Conservation (phyloP, 2,329 filamentous ascomycete species). For the Pleomassaria siparia region DNA sequence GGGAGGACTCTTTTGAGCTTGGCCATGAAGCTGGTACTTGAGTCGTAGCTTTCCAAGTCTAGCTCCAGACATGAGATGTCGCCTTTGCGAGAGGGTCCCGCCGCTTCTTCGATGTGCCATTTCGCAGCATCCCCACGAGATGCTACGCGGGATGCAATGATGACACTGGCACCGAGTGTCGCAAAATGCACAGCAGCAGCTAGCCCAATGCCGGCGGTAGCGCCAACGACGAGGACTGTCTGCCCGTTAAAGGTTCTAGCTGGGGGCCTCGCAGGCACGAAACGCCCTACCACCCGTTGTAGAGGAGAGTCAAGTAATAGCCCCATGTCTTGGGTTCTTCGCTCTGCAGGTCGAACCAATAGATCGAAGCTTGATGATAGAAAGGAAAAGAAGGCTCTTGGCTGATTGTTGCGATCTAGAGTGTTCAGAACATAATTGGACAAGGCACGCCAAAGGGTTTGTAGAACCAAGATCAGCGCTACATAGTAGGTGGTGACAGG, state of each 20-base stretch:
- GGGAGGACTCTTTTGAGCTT: constrained; percentile 8
- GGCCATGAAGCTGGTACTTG: constrained; percentile 11
- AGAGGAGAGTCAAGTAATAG: constrained; percentile 6
- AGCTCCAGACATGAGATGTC: constrained; percentile 10
- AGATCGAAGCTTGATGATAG: neutral
- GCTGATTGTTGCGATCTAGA: neutral
- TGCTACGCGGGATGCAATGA: constrained; percentile 21
- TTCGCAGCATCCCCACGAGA: constrained; percentile 10
- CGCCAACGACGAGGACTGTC: constrained; percentile 52
- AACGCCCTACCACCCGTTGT: constrained; percentile 11
- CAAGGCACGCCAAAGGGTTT: neutral
- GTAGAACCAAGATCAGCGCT: neutral
- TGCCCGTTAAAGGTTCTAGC: neutral
- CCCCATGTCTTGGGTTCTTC: neutral
- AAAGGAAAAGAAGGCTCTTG: neutral
- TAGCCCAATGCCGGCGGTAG: constrained; percentile 52
- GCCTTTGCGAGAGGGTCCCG: constrained; percentile 9
- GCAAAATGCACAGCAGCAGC: constrained; percentile 52
- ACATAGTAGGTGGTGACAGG: neutral
- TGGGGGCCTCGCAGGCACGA: constrained; percentile 10
- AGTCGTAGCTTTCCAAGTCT: constrained; percentile 12
- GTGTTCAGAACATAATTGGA: neutral
- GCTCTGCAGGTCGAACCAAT: neutral
- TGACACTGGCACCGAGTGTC: constrained; percentile 38
- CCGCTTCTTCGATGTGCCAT: constrained; percentile 10